phyloP scores from a whole-genome alignment of 2,329 filamentous ascomycete species.

The Pseudogymnoascus sp. region DNA sequence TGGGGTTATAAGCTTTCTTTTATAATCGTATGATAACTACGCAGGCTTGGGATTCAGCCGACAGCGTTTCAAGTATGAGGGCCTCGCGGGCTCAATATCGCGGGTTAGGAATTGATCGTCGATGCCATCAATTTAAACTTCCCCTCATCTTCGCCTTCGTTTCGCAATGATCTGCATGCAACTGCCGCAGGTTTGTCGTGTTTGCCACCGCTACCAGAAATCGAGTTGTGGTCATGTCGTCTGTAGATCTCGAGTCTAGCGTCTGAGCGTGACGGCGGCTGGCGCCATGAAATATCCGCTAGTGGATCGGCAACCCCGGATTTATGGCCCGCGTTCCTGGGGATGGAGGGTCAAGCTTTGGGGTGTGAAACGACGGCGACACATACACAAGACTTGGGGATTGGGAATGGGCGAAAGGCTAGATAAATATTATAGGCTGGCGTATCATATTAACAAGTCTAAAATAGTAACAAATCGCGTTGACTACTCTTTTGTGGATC shows the following conservation, averaged over 20 bases:
- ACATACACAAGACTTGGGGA: neutral
- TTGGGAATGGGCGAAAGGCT: neutral
- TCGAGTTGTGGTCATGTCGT: neutral
- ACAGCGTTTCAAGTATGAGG: slow-evolving; percentile 4
- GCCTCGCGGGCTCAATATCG: neutral
- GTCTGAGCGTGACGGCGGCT: neutral
- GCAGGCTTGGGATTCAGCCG: neutral
- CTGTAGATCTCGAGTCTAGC: neutral
- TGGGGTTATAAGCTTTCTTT: neutral
- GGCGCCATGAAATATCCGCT: neutral
- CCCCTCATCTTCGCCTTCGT: neutral
- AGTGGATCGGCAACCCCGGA: slow-evolving; percentile 2
- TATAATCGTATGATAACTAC: neutral
- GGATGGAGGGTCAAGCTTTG: neutral
- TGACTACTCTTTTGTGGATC: no score
- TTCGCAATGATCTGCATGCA: slow-evolving; percentile 4
- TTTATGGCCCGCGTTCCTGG: neutral
- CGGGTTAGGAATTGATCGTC: neutral
- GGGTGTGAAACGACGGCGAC: neutral
- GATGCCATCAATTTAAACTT: neutral
- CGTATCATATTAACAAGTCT: neutral
- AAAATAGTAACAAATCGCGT: neutral
- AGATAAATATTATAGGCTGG: neutral
- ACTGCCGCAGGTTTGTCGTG: neutral
- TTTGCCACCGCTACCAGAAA: neutral